Evolutionary conservation across 164 flowering plant genomes (phyloP).

Genomic region (Vitis rupestris): DNA sequence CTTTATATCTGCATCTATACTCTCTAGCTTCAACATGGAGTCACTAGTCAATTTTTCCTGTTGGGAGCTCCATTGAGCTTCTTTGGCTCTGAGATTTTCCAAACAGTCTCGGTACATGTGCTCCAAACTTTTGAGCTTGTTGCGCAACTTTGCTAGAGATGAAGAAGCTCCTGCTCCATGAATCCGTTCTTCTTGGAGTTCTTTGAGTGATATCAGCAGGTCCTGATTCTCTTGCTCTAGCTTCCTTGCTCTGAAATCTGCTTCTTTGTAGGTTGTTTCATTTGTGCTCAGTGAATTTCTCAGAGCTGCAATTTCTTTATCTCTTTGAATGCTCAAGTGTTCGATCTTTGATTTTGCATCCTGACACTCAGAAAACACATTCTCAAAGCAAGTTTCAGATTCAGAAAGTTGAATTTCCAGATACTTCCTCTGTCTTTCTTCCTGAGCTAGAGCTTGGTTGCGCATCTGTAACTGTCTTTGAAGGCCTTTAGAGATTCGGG

Average conservation of each 20-base stretch:
- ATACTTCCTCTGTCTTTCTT: constrained; percentile 33
- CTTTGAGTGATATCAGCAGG: constrained; percentile 28
- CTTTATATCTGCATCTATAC: constrained; percentile 17
- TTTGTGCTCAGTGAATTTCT: constrained; percentile 29
- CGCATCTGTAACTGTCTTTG: constrained; percentile 24
- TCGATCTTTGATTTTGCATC: constrained; percentile 26
- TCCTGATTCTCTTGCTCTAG: constrained; percentile 37
- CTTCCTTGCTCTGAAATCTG: constrained; percentile 22
- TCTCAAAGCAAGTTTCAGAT: constrained; percentile 20
- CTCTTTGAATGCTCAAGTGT: constrained; percentile 14
- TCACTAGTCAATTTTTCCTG: constrained; percentile 23
- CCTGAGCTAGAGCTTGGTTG: constrained; percentile 36
- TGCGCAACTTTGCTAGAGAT: constrained; percentile 30
- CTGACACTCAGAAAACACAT: constrained; percentile 23
- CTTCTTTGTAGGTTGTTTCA: constrained; percentile 26
- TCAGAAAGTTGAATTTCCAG: constrained; percentile 34
- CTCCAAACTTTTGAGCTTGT: constrained; percentile 35
- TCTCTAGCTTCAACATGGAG: constrained; percentile 15
- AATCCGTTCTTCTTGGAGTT: constrained; percentile 38
- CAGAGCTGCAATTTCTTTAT: constrained; percentile 25
- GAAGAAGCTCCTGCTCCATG: constrained; percentile 26
- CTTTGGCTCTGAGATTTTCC: constrained; percentile 27
- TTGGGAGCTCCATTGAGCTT: constrained; percentile 34
- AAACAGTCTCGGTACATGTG: constrained; percentile 28
- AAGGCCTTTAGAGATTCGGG: constrained; percentile 33